A percentile compares a stretch with the other conserved stretches of the same genome.
These are phyloP conservation scores for Cyberlindnera mycetangii DNA, from an alignment of 805 yeast species.

Conservation along the genomic window DNA sequence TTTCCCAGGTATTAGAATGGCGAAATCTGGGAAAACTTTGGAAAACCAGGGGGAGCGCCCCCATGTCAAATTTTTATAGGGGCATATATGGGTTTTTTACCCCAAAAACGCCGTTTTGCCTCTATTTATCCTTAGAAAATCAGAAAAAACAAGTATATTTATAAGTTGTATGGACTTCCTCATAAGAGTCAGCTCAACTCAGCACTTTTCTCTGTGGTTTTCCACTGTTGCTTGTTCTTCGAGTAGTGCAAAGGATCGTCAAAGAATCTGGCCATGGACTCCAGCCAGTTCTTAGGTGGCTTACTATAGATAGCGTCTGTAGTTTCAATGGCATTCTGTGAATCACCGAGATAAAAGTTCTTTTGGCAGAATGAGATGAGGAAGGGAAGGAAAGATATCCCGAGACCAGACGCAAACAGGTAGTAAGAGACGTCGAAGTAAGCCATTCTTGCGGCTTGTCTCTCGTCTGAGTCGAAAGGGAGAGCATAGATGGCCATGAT, in stretches of 20 bases:
- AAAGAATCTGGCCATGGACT: constrained; percentile 7
- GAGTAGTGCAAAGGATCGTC: constrained; percentile 15
- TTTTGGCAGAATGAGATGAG: constrained; percentile 33
- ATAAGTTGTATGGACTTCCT: too few species aligned
- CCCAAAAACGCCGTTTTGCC: too few species aligned
- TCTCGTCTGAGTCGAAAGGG: constrained; percentile 28
- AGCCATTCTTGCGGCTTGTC: constrained; percentile 34
- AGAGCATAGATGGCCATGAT: constrained; percentile 25
- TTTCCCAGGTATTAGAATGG: too few species aligned
- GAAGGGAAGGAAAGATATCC: constrained; percentile 30
- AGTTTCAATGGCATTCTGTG: constrained; percentile 35
- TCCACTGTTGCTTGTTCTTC: constrained; percentile 11
- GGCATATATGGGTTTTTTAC: too few species aligned
- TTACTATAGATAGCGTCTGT: constrained; percentile 3
- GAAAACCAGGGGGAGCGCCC: too few species aligned
- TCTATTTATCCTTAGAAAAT: too few species aligned
- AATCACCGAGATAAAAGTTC: constrained; percentile 35
- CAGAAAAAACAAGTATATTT: too few species aligned
- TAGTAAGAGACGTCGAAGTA: constrained; percentile 31
- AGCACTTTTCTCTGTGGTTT: background rate
- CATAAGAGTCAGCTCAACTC: too few species aligned
- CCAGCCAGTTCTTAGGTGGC: constrained; percentile 8
- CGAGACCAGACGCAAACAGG: constrained; percentile 31
- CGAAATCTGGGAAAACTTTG: too few species aligned
- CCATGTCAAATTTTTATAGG: too few species aligned